Percentiles rank a stretch among this genome's conserved stretches.
phyloP scores from a whole-genome alignment of 352 stramenopile species.

The Phytophthora cactorum region DNA sequence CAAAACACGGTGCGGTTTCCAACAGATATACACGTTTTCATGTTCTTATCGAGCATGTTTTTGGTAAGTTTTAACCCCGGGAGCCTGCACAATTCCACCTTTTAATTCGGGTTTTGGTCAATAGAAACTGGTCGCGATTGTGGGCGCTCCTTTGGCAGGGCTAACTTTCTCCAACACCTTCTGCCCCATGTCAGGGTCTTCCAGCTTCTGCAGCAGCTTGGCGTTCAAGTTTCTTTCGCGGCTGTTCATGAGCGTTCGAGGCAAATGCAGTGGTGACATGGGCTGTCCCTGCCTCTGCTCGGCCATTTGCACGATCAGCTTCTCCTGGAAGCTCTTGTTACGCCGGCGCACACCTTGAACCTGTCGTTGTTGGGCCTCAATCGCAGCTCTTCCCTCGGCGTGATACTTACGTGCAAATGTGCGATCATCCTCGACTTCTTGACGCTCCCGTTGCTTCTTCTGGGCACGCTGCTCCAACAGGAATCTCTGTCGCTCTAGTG shows the following conservation, averaged over 20 bases:
- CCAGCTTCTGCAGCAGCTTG: constrained; percentile 71
- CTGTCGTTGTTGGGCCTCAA: constrained; percentile 55
- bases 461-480: constrained; percentile 50
- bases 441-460: constrained; percentile 61
- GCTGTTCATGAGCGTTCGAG: constrained; percentile 70
- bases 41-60: no score
- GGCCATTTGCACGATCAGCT: constrained; percentile 64
- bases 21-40: neutral
- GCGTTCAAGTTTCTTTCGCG: constrained; percentile 67
- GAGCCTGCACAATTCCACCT: no score
- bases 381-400: constrained; percentile 46
- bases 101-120: constrained; percentile 12
- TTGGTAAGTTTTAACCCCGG: no score
- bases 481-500: constrained; percentile 63
- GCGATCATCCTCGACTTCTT: constrained; percentile 68
- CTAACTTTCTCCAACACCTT: constrained; percentile 75
- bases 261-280: constrained; percentile 59
- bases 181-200: constrained; percentile 54
- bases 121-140: constrained; percentile 66
- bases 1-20: neutral
- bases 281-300: constrained; percentile 60
- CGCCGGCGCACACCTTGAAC: constrained; percentile 38
- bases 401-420: constrained; percentile 62
- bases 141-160: constrained; percentile 50
- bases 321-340: constrained; percentile 71